phyloP scores from a whole-genome alignment of 169 alveolate species.

The Plasmodium coatneyi region DNA sequence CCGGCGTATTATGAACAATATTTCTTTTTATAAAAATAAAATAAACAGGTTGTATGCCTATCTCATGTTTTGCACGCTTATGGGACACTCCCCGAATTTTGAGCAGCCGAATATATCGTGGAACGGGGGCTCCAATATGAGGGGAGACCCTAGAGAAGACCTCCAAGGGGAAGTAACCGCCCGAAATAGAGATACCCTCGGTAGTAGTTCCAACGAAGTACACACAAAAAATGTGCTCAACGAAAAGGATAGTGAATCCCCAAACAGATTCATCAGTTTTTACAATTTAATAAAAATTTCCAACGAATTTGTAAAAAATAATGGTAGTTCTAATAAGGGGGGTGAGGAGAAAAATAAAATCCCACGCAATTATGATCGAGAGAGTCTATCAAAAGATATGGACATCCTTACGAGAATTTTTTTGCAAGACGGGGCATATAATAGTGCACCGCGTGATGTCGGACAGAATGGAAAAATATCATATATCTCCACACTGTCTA shows the following conservation, averaged over 20 bases:
- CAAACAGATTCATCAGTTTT: not conserved
- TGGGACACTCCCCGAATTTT: not conserved
- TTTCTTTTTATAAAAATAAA: slow-evolving; percentile 31
- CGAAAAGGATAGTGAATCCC: not conserved
- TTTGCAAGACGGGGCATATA: slow-evolving; percentile 8
- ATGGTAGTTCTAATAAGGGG: not conserved
- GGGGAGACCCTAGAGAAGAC: not conserved
- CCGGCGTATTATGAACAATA: not conserved
- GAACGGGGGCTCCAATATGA: not conserved
- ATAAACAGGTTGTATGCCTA: slow-evolving; percentile 12
- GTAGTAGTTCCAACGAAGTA: not conserved
- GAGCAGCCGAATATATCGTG: slow-evolving; percentile 13
- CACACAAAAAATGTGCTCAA: not conserved
- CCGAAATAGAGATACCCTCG: not conserved
- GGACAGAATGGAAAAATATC: not conserved
- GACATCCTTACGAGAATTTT: not conserved
- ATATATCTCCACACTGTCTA: not conserved
- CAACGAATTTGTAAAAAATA: not conserved
- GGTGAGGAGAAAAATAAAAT: not conserved
- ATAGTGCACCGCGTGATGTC: not conserved
- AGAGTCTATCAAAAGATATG: slow-evolving; percentile 25
- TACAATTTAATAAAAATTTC: not conserved
- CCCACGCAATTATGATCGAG: not conserved
- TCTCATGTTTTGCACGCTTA: not conserved
- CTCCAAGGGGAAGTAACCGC: not conserved